Evolutionary conservation across 2,329 filamentous ascomycete species (phyloP), one percentile per base, ranked within the genome.

Genomic region (Xylariales sp.): DNA sequence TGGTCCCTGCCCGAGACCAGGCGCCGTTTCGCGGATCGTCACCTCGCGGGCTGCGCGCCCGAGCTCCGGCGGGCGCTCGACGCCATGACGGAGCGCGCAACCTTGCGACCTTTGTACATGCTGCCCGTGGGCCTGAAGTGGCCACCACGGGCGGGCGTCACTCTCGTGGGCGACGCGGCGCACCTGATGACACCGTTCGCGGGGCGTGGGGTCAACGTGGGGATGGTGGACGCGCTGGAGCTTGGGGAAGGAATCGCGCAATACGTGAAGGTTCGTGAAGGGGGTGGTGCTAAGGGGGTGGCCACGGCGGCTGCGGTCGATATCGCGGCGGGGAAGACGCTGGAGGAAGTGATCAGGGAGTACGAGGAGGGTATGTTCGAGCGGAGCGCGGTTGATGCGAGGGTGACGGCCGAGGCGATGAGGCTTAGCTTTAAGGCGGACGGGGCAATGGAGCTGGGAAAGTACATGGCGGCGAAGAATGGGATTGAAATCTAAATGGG

Each of bases 101-200:
- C 17, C 7, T 15, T 29, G n/a, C n/a, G 8, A 29, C 28, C 6
- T 7, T 24, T 51, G 8, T 50, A 50, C 33, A 52, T 50, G 49
- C 40, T 56, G 11, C 50, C 53, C 1, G 44, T 50, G 8, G 49
- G 48, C 5, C 24, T 47, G 6, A 36, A 33, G 10, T 54, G 54
- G 54, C 41, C 40, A 14, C 24, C 43, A 5, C 49, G 53, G 2
- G 40, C 57, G 2, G 67, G 70, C 2, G 52, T 70, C n/a, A 69
- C 72, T 3, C 53, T 76, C 14, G 48, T 73, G 5, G 72, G 72
- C 4, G 70, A 74, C 44, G 65, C 70, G 10, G 70, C 70, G 6
- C 70, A 75, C 45, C 41, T 74, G 4, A 67, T 70, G 63, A 65
- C 63, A 2, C 66, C 66, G 1, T 69, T 67, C 42, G 64, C 63